Conservation (phyloP, 2,329 filamentous ascomycete species). For the Aspergillus sp. region DNA sequence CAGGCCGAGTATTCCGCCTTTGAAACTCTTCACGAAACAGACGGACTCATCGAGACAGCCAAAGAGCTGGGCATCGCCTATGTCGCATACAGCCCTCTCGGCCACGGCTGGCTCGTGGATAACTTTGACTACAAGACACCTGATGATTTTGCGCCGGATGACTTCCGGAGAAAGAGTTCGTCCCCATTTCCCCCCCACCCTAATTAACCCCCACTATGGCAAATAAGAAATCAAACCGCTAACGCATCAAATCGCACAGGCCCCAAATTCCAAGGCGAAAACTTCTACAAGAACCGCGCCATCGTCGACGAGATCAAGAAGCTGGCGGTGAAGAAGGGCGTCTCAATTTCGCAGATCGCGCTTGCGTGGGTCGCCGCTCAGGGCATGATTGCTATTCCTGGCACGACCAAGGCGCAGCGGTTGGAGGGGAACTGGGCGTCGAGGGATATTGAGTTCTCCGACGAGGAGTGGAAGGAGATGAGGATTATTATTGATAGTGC, state of each 20-base stretch:
- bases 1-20: conserved; percentile 50
- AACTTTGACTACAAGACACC: conserved; percentile 44
- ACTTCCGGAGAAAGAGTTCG: conserved; percentile 43
- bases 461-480: conserved; percentile 43
- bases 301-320: conserved; percentile 46
- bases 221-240: background rate
- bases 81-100: conserved; percentile 49
- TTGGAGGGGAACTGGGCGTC: conserved; percentile 45
- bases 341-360: conserved; percentile 37
- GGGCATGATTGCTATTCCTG: conserved; percentile 48
- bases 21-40: conserved; percentile 43
- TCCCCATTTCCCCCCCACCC: background rate
- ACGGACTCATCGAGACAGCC: conserved; percentile 43
- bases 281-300: conserved; percentile 46
- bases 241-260: conserved; percentile 10
- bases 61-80: conserved; percentile 45
- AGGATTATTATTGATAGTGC: conserved; percentile 38
- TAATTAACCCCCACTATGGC: background rate
- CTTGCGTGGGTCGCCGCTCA: conserved; percentile 44
- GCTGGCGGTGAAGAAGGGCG: conserved; percentile 37
- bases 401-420: conserved; percentile 43
- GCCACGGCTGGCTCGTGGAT: conserved; percentile 51
- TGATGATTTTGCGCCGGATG: conserved; percentile 47
- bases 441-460: conserved; percentile 35
- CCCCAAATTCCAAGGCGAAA: conserved; percentile 43